Evolutionary conservation across 2,329 filamentous ascomycete genomes (phyloP).

Genomic region (Dendrostoma leiphaemia): DNA sequence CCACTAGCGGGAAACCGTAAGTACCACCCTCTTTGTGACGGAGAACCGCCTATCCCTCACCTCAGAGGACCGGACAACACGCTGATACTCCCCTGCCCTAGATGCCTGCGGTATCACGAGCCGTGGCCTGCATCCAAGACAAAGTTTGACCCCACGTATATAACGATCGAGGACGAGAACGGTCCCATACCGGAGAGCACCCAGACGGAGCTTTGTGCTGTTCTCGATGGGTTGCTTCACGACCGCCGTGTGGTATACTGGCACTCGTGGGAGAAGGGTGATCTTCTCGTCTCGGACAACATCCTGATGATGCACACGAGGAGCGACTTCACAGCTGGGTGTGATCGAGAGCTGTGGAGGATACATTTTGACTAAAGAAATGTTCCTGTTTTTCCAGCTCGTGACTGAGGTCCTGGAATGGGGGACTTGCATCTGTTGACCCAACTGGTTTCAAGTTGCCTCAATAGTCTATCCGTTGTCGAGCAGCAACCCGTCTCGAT

Average conservation of each 20-base stretch:
- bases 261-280: conserved; percentile 53
- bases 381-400: no score
- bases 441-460: no score
- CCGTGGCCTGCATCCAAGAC: conserved; percentile 53
- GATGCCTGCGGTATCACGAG: conserved; percentile 53
- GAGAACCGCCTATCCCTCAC: no score
- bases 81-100: no score
- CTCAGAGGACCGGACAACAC: no score
- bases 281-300: conserved; percentile 54
- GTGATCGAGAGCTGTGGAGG: conserved; percentile 47
- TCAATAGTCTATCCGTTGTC: no score
- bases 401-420: no score
- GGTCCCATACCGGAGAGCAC: neutral
- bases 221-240: conserved; percentile 42
- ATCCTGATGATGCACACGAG: conserved; percentile 47
- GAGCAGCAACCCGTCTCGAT: no score
- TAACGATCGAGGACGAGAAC: conserved; percentile 36
- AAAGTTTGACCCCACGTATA: conserved; percentile 43
- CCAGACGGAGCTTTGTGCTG: conserved; percentile 29
- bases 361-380: conserved; percentile 44
- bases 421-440: no score
- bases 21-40: neutral
- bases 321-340: conserved; percentile 42
- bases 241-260: conserved; percentile 49
- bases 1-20: conserved; percentile 36